Evolutionary conservation across 1,139 yeast species (phyloP).

Genomic region (Yamadazyma blattariae): DNA sequence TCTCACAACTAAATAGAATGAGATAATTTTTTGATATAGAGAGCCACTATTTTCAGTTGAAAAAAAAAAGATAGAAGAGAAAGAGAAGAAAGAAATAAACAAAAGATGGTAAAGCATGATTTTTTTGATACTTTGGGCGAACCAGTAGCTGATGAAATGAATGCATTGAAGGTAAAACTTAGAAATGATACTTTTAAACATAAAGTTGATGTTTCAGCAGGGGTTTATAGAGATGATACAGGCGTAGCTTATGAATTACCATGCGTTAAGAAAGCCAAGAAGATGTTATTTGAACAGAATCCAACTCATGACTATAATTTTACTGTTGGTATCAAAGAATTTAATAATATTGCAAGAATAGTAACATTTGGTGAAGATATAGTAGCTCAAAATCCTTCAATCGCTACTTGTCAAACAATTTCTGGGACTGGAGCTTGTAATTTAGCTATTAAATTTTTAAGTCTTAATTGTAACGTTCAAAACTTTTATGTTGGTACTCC

Average conservation of each 20-base stretch:
- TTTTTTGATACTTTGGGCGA: neutral
- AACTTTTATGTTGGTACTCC: conserved; percentile 37
- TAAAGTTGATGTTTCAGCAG: conserved; percentile 38
- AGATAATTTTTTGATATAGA: too few relatives aligned
- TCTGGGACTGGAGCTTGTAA: conserved; percentile 43
- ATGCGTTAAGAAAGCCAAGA: conserved; percentile 30
- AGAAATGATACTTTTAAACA: conserved; percentile 23
- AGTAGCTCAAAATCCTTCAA: conserved; percentile 18
- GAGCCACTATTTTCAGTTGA: too few relatives aligned
- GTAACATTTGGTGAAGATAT: conserved; percentile 26
- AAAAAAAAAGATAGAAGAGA: too few relatives aligned
- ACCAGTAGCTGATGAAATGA: conserved; percentile 8
- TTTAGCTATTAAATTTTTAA: conserved; percentile 29
- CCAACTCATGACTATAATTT: conserved; percentile 41
- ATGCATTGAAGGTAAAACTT: conserved; percentile 13
- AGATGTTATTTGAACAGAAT: conserved; percentile 24
- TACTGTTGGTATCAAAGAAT: conserved; percentile 39
- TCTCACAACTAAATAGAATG: too few relatives aligned
- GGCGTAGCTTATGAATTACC: conserved; percentile 33
- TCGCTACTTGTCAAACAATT: conserved; percentile 37
- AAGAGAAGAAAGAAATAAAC: too few relatives aligned
- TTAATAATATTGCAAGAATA: conserved; percentile 26
- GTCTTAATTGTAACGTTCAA: conserved; percentile 19
- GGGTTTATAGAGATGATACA: conserved; percentile 34
- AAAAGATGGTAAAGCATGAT: conserved; percentile 1